Percentiles rank a stretch among this genome's conserved stretches.
Evolutionary conservation across 768 basidiomycete species (phyloP).

Genomic region (Lentinula boryana): DNA sequence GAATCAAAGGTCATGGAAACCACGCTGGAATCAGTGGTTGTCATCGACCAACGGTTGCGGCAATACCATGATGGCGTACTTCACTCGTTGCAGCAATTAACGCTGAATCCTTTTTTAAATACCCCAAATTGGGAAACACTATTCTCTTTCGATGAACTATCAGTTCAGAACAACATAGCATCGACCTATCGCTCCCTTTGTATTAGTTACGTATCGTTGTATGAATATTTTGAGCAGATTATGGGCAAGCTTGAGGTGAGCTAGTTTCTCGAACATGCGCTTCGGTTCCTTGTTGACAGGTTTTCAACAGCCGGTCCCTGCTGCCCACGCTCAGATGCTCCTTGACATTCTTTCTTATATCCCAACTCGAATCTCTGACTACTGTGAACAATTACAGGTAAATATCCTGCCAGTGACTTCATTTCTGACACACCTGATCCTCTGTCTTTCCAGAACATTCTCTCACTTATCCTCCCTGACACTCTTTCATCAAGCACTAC

Average conservation of each 20-base stretch:
- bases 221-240: slow-evolving; percentile 17
- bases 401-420: slow-evolving; percentile 21
- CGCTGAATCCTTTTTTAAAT: background rate
- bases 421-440: slow-evolving; percentile 9
- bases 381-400: slow-evolving; percentile 24
- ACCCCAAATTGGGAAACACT: slow-evolving; percentile 19
- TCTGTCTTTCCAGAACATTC: background rate
- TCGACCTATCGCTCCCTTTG: slow-evolving; percentile 31
- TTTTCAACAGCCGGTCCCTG: slow-evolving; percentile 12
- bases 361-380: slow-evolving; percentile 25
- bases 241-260: slow-evolving; percentile 16
- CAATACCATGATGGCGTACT: slow-evolving; percentile 21
- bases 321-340: slow-evolving; percentile 19
- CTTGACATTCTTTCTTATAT: slow-evolving; percentile 24
- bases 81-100: background rate
- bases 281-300: background rate
- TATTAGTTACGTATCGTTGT: slow-evolving; percentile 24
- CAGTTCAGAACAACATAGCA: slow-evolving; percentile 21
- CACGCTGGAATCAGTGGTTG: slow-evolving; percentile 20
- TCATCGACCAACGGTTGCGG: slow-evolving; percentile 20
- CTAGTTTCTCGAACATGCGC: background rate
- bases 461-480: background rate
- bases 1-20: slow-evolving; percentile 12
- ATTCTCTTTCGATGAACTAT: slow-evolving; percentile 21
- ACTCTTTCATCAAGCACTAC: background rate